Conservation (phyloP, 202 grass and related monocot genomes). For the Musa balbisiana region DNA sequence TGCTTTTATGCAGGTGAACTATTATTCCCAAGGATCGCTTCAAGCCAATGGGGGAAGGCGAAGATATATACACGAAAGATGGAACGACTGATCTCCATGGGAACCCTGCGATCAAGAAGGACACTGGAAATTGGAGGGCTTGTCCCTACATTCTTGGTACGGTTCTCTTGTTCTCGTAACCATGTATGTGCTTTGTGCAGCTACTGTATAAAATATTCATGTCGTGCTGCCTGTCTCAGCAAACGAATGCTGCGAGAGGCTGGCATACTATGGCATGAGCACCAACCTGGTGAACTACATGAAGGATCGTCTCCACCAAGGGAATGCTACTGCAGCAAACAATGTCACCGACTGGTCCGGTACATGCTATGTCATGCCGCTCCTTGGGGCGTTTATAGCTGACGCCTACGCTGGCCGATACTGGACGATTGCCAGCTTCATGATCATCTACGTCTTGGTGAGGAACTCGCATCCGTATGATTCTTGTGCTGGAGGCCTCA, state of each 20-base stretch:
- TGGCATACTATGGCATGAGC: slow-evolving; percentile 15
- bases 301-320: slow-evolving; percentile 18
- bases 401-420: slow-evolving; percentile 8
- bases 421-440: slow-evolving; percentile 9
- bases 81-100: not conserved
- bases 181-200: not conserved
- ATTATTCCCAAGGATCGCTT: too few species aligned
- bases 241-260: slow-evolving; percentile 11
- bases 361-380: slow-evolving; percentile 7
- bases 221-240: not conserved
- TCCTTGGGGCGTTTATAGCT: not conserved
- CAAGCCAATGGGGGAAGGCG: not conserved
- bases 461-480: too few species aligned
- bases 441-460: slow-evolving; percentile 9
- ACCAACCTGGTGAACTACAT: slow-evolving; percentile 20
- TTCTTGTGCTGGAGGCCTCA: too few species aligned
- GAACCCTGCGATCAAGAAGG: not conserved
- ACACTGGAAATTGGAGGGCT: not conserved
- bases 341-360: slow-evolving; percentile 9
- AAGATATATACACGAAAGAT: not conserved
- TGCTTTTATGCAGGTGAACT: too few species aligned
- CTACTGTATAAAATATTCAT: not conserved
- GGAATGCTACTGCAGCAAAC: not conserved
- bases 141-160: slow-evolving; percentile 10
- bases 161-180: not conserved